Conservation (phyloP, 352 stramenopile species). For the Phytophthora nicotianae region DNA sequence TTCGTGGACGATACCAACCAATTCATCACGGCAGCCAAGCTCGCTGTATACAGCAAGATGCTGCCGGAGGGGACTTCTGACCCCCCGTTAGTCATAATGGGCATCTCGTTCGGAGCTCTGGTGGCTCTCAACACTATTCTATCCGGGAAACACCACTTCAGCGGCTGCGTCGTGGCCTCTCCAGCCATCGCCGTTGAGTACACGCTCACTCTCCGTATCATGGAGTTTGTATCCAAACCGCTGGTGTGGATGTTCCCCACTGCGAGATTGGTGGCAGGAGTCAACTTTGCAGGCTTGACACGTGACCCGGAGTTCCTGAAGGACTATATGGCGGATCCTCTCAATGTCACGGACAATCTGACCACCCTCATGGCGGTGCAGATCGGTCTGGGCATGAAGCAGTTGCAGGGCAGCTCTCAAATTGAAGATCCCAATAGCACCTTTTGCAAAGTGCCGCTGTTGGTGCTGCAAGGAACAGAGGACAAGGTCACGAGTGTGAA, state of each 20-base stretch:
- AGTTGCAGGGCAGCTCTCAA: slow-evolving; percentile 33
- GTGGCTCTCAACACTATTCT: slow-evolving; percentile 66
- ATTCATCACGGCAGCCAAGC: slow-evolving; percentile 53
- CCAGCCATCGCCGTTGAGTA: slow-evolving; percentile 68
- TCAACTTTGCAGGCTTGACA: slow-evolving; percentile 50
- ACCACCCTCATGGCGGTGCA: slow-evolving; percentile 54
- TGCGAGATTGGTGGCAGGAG: slow-evolving; percentile 52
- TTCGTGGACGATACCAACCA: slow-evolving; percentile 79
- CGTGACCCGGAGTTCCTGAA: slow-evolving; percentile 47
- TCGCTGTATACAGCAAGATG: slow-evolving; percentile 41
- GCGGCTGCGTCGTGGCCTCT: slow-evolving; percentile 53
- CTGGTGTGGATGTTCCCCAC: slow-evolving; percentile 50
- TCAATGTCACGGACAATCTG: slow-evolving; percentile 53
- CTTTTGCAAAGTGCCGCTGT: slow-evolving; percentile 37
- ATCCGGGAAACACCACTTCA: slow-evolving; percentile 49
- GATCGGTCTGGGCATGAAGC: slow-evolving; percentile 40
- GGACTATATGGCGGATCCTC: slow-evolving; percentile 58
- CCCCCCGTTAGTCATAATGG: slow-evolving; percentile 59
- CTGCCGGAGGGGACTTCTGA: slow-evolving; percentile 20
- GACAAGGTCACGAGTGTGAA: slow-evolving; percentile 60
- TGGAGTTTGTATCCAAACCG: slow-evolving; percentile 45
- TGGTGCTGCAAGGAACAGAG: slow-evolving; percentile 50
- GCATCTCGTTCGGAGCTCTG: slow-evolving; percentile 70
- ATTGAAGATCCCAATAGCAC: slow-evolving; percentile 36
- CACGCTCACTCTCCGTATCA: slow-evolving; percentile 49